phyloP scores from a whole-genome alignment of 768 basidiomycete genomes.

The Kwoniella mangroviensis region DNA sequence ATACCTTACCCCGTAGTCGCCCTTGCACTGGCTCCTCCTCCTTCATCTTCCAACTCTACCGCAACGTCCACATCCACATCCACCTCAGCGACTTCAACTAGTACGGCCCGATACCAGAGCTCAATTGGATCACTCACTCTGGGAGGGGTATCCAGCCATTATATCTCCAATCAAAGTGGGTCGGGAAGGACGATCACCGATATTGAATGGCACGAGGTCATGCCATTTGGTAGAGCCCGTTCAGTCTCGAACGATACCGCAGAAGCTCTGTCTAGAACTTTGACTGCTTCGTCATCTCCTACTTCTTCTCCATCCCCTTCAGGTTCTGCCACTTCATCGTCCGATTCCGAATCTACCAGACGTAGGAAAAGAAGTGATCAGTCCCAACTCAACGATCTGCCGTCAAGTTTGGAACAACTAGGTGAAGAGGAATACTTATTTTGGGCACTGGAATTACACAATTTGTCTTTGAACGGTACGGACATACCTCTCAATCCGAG shows the following conservation, averaged over 20 bases:
- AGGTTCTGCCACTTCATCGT: not conserved
- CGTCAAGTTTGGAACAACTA: conserved; percentile 25
- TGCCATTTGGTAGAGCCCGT: conserved; percentile 40
- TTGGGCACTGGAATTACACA: conserved; percentile 46
- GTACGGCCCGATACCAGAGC: conserved; percentile 24
- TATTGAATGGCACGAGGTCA: conserved; percentile 53
- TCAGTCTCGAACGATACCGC: conserved; percentile 15
- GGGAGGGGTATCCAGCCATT: conserved; percentile 45
- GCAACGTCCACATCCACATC: conserved; percentile 23
- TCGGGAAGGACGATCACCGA: conserved; percentile 41
- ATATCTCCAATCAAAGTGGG: conserved; percentile 23
- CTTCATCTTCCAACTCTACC: conserved; percentile 19
- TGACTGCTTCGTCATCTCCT: not conserved
- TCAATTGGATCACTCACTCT: conserved; percentile 40
- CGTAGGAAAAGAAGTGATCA: not conserved
- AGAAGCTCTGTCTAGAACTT: conserved; percentile 16
- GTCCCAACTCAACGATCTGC: conserved; percentile 9
- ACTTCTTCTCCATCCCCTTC: conserved; percentile 4
- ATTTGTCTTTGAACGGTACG: conserved; percentile 52
- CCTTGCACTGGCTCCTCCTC: conserved; percentile 40
- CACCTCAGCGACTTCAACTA: conserved; percentile 31
- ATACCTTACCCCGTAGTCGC: conserved; percentile 48
- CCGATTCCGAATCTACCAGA: not conserved
- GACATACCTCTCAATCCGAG: conserved; percentile 39
- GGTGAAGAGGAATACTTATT: conserved; percentile 35